Base-by-base conservation (phyloP, 345 rosid species). In the Pistacia atlantica region DNA sequence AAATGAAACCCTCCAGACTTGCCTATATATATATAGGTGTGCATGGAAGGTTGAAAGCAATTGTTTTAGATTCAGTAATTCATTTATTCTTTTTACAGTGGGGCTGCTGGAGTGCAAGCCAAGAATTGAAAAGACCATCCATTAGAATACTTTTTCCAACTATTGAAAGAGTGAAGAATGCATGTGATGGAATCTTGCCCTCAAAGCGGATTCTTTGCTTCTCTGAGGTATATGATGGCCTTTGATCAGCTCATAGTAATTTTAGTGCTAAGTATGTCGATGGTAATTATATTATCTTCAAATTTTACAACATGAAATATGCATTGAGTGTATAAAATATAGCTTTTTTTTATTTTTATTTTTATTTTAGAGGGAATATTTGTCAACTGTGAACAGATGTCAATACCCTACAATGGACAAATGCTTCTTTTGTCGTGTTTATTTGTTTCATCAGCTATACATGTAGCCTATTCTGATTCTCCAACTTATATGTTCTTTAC, bases 21-120 rank as follows among this genome's bases (percentile, higher is more conserved):
- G 58, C 51, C 25, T 25, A 42, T 63, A 52, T 61, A 52, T 61
- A 38, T 54, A 51, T 67, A 20, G 42, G 65, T 62, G 16, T 65
- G 65, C 22, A 52, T 67, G 67, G 71, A 68, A 56, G 46, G 42
- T 77, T 81, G 63, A 69, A 72, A 67, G 63, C 25, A 9, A 71
- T 17, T 25, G 9, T 8, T 52, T 45, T 77, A 12, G 46, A 74
- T 70, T 73, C 55, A 49, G 33, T 79, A 46, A 18, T 71, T 69
- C 38, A 46, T 76, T 65, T 38, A 71, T 82, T 59, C 55, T 78
- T 45, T 71, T 80, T 62, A 78, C 88, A 93, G 99, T 95, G 99
- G 99, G 97, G 97, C 85, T 81, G 91, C 82, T 95, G 98, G 99
- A 95, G 87, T 83, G 89, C 91, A 67, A 84, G 89, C 80, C 93